These are phyloP conservation scores for Toxicodendron radicans DNA, from an alignment of 345 rosid species.

Conservation along the genomic window DNA sequence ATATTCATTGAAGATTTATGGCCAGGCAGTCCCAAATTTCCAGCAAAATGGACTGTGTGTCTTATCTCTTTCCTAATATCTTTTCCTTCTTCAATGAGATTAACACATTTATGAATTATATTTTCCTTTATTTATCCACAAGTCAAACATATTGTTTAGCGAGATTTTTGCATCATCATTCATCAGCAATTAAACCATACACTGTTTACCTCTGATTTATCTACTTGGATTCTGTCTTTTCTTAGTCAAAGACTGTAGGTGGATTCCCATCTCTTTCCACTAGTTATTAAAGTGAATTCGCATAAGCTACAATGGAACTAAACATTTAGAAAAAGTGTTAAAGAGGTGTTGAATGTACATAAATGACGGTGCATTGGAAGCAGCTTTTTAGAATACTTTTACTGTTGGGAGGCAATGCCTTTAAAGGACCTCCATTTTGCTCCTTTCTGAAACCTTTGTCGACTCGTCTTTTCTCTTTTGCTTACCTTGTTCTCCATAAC, in stretches of 20 bases:
- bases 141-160: too few relatives aligned
- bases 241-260: too few relatives aligned
- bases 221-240: too few relatives aligned
- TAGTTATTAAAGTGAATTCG: neutral
- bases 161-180: too few relatives aligned
- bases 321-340: neutral
- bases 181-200: neutral
- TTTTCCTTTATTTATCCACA: too few relatives aligned
- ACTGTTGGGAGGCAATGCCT: slow-evolving; percentile 2
- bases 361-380: slow-evolving; percentile 3
- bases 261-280: neutral
- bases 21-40: too few relatives aligned
- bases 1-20: too few relatives aligned
- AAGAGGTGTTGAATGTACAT: neutral
- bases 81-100: too few relatives aligned
- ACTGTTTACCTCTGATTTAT: neutral
- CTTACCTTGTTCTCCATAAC: neutral
- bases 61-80: too few relatives aligned
- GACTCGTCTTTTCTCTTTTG: neutral
- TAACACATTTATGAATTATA: too few relatives aligned
- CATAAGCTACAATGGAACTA: neutral
- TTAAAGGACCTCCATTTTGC: slow-evolving; percentile 23
- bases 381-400: slow-evolving; percentile 3
- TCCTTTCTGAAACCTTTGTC: slow-evolving; percentile 4
- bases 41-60: neutral